Base-by-base conservation (phyloP, 75 land plant genomes). In the Ceratopteris richardii region DNA sequence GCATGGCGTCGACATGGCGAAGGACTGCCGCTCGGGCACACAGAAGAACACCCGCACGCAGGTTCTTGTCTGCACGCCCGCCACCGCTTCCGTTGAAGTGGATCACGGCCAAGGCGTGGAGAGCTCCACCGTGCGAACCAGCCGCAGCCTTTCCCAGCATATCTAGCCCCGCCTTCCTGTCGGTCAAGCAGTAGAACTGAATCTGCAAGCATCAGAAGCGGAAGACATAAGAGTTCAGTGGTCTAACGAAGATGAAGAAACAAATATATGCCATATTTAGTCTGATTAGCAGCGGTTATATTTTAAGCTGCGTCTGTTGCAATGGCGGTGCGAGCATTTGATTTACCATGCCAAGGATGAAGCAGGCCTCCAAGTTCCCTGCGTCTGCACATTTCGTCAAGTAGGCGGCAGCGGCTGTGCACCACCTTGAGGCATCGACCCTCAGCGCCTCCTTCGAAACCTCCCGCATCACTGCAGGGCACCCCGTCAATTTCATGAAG, bases 1-100 rank as follows among this genome's bases (percentile, higher is more conserved):
- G 58, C 40, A 88, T 64, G 29, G 94, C 94, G 59, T 88, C 94
- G 50, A 88, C 54, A 67, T 82, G 85, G 57, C 94, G 86, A 13
- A 82, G 68, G 20, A 10, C 18, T 28, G 58, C 57, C 29, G 59
- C 66, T 22, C 58, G 17, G 28, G 42, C 29, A 21, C 66, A 54
- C 2, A 54, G 57, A 13, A 14, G 23, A 5, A 54, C 60, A n/a
- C 66, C 58, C 19, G 57, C 66, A 17, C 29, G 30, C 56, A 54
- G 28, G 19, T 55, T 27, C 66, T 55, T 55, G 27, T 54, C 44
- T 27, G 22, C 51, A 12, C 46, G 40, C 43, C 42, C 29, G 44
- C 47, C 44, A 1, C 57, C 58, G 66, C 66, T 55, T 1, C 66
- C 66, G 30, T 55, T 55, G 44, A 55, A 36, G n/a, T 54, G 44